These are phyloP conservation scores for Pichia deserticola DNA, from an alignment of 805 yeast species.

Conservation along the genomic window DNA sequence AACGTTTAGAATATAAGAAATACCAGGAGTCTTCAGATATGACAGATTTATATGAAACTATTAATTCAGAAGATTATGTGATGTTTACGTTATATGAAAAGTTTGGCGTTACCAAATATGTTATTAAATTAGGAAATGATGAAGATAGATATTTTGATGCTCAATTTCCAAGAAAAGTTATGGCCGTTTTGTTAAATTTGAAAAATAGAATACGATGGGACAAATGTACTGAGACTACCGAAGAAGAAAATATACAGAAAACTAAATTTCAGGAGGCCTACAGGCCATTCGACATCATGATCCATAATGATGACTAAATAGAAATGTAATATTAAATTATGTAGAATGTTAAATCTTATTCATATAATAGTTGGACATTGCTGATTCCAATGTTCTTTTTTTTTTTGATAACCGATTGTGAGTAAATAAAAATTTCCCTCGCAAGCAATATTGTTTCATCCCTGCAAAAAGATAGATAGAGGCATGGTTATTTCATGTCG, in stretches of 20 bases:
- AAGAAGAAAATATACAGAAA: conserved; percentile 59
- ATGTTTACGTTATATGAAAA: conserved; percentile 4
- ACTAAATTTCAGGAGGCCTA: conserved; percentile 52
- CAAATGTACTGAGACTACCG: conserved; percentile 53
- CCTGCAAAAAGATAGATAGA: too few species aligned
- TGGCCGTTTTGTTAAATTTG: conserved; percentile 54
- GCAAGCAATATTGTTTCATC: too few species aligned
- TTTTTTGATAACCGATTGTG: too few species aligned
- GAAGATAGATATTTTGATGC: conserved; percentile 44
- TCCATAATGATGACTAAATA: too few species aligned
- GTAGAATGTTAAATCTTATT: too few species aligned
- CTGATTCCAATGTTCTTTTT: too few species aligned
- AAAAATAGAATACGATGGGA: conserved; percentile 72
- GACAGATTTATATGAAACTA: conserved; percentile 16
- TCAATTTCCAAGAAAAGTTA: conserved; percentile 76
- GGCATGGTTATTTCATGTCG: too few species aligned
- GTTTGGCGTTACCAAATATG: conserved; percentile 26
- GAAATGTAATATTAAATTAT: background rate
- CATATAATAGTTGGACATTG: too few species aligned
- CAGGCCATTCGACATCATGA: background rate
- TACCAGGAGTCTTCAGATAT: conserved; percentile 18
- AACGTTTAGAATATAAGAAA: conserved; percentile 34
- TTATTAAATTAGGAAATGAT: conserved; percentile 21
- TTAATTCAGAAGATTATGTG: conserved; percentile 18
- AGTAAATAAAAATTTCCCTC: too few species aligned